Base-by-base conservation (phyloP, 768 basidiomycete species). In the Russula virescens region DNA sequence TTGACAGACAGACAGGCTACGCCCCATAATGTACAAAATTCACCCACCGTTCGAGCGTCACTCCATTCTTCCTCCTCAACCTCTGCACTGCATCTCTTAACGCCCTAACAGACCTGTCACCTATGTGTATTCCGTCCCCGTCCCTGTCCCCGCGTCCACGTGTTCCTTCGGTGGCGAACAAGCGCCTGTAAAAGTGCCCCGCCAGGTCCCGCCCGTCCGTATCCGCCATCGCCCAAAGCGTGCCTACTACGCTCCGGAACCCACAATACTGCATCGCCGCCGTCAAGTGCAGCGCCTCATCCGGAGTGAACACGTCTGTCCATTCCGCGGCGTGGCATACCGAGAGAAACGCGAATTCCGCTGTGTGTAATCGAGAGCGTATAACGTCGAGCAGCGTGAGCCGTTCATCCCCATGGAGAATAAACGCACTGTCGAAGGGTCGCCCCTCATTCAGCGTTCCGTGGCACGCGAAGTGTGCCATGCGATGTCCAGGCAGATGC, bases 221-320 rank as follows among this genome's bases (percentile, higher is more conserved):
- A 31, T 67, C 66, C 16, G 46, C 46, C 56, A 67, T 66, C 34
- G 55, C 58, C 64, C 66, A 67, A 5, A 65, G 42, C 18, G 66
- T 67, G 26, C 51, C 66, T 19, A 67, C 58, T 13, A 35, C 56
- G 23, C 60, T 55, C 3, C 56, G 23, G 57, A 65, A 67, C 0
- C 61, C 64, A 23, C 57, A 58, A 14, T 59, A 52, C 8, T 65
- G 56, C 66, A 67, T 66, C 38, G 46, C 67, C 13, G 65, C 65
- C 1, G 67, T 66, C 28, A 66, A 65, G 52, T 63, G 61, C n/a
- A 68, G 38, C 13, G 54, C 65, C 42, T 68, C 61, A 34, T 68
- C 67, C 2, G 65, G 42, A 5, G 34, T 38, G 18, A n/a, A 2
- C 28, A n/a, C 19, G 14, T 57, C 55, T 10, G 52, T 59, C 48